These are phyloP conservation scores for Eugenia klotzschiana DNA, from an alignment of 441 rosid genomes.

Conservation along the genomic window DNA sequence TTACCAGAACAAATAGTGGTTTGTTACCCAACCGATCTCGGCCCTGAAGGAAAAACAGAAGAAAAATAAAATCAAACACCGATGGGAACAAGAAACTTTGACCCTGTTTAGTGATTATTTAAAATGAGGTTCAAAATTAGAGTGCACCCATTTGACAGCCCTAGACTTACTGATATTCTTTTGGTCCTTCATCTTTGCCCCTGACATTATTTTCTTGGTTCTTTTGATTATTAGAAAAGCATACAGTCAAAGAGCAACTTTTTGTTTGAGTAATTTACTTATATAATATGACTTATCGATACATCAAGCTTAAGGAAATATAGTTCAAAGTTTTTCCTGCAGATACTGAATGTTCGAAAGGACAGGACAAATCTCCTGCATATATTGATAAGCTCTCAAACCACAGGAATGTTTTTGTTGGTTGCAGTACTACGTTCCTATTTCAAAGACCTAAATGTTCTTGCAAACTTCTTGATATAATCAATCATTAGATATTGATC, in stretches of 20 bases:
- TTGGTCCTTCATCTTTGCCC: neutral
- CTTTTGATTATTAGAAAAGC: neutral
- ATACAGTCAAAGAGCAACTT: neutral
- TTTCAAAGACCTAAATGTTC: neutral
- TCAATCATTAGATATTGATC: neutral
- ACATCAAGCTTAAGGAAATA: neutral
- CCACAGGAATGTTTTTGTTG: neutral
- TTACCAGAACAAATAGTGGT: constrained; percentile 64
- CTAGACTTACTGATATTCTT: neutral
- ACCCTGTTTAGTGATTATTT: neutral
- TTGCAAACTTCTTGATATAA: neutral
- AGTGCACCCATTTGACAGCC: too few relatives aligned
- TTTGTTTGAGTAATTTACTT: neutral
- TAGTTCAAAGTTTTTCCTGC: neutral
- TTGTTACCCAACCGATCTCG: constrained; percentile 60
- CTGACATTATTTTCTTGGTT: neutral
- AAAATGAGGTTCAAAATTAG: neutral
- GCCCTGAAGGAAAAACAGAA: constrained; percentile 25
- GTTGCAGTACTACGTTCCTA: neutral
- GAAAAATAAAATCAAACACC: neutral
- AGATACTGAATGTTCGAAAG: neutral
- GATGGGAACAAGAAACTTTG: neutral
- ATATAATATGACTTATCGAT: neutral
- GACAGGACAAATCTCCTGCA: neutral
- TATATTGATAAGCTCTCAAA: neutral